Evolutionary conservation across 441 rosid genomes (phyloP).

Genomic region (Gossypium gossypioides): DNA sequence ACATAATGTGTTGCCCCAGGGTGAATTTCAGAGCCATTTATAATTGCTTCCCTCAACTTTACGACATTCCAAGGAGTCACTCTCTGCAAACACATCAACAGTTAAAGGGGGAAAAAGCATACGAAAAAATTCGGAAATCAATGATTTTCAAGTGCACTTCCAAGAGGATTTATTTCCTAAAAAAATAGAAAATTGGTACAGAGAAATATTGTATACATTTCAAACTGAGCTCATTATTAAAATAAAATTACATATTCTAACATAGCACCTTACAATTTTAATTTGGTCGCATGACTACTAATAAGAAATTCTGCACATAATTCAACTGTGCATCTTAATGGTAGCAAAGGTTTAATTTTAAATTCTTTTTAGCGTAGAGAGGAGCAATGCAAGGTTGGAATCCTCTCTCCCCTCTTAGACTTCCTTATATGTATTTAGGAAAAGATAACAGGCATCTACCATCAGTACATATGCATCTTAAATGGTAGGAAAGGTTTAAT

Average conservation of each 20-base stretch:
- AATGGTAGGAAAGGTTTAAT: not conserved
- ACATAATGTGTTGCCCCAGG: slow-evolving; percentile 92
- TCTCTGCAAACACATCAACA: slow-evolving; percentile 41
- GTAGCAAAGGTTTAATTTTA: not conserved
- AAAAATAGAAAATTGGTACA: not conserved
- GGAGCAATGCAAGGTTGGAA: not conserved
- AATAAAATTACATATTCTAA: not conserved
- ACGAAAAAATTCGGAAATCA: not conserved
- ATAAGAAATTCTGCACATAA: not conserved
- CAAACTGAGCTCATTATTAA: not conserved
- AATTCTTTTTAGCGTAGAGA: not conserved
- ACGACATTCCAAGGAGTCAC: slow-evolving; percentile 81
- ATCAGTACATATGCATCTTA: not conserved
- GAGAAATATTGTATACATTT: not conserved
- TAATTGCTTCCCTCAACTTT: slow-evolving; percentile 66
- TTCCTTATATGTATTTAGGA: not conserved
- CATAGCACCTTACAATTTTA: not conserved
- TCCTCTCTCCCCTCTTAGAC: not conserved
- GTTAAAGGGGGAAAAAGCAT: not conserved
- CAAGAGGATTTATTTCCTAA: not conserved
- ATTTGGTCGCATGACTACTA: not conserved
- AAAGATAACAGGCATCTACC: not conserved
- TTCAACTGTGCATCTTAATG: not conserved
- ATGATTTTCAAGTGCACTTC: slow-evolving; percentile 6
- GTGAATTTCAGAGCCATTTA: slow-evolving; percentile 78